Conservation (phyloP, 202 grass and related monocot species). For the Carex sylvatica region DNA sequence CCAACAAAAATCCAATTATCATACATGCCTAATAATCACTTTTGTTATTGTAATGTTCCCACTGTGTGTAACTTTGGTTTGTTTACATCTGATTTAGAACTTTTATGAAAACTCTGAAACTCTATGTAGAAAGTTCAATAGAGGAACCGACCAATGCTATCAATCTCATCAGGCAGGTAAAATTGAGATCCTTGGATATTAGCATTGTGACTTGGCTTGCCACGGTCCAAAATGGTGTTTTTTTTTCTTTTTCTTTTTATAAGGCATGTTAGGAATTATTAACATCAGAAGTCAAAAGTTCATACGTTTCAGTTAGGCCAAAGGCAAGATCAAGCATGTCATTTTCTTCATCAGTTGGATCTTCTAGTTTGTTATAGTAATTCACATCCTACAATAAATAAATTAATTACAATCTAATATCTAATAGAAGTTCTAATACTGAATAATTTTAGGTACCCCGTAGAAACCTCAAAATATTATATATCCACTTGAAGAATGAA, state of each 20-base stretch:
- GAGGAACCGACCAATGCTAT: not conserved
- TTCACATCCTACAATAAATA: constrained; percentile 55
- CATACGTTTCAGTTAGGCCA: constrained; percentile 85
- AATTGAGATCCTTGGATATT: not conserved
- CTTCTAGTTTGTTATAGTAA: constrained; percentile 87
- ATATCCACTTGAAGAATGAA: not conserved
- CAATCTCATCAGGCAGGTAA: not conserved
- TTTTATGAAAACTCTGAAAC: not conserved
- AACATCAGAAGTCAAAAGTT: not conserved
- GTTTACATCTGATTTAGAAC: not conserved
- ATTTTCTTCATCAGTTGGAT: constrained; percentile 95
- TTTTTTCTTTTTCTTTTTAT: too few species aligned
- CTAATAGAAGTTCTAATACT: not conserved
- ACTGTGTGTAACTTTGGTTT: not conserved
- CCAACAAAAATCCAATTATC: not conserved
- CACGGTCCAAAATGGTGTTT: not conserved
- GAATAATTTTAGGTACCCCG: constrained; percentile 8
- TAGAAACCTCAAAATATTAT: not conserved
- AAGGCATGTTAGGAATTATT: not conserved
- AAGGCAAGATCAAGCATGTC: constrained; percentile 99
- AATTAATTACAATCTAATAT: not conserved
- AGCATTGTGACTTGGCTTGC: not conserved
- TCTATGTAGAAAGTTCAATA: not conserved
- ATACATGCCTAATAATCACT: not conserved
- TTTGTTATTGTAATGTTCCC: not conserved